Percentiles rank a stretch among this genome's conserved stretches.
Evolutionary conservation across 1,139 yeast species (phyloP).

Genomic region (Pichia sp.): DNA sequence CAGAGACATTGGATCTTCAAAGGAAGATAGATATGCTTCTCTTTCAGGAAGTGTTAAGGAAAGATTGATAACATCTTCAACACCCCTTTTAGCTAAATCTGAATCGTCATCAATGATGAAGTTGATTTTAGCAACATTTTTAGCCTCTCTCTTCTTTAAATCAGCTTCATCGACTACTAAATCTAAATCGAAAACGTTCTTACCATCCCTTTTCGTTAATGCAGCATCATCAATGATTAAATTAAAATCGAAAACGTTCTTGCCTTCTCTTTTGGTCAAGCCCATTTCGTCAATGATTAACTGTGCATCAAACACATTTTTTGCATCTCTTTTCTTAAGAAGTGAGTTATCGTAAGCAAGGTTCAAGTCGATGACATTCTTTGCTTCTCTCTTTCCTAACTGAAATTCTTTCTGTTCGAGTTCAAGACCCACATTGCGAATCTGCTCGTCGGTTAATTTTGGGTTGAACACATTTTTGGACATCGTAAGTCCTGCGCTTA

Average conservation of each 20-base stretch:
- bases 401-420: constrained; percentile 13
- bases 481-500: constrained; percentile 8
- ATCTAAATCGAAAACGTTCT: constrained; percentile 19
- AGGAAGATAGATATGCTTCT: background rate
- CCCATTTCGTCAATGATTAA: constrained; percentile 4
- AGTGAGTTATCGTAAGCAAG: constrained; percentile 4
- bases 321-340: constrained; percentile 21
- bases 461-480: constrained; percentile 22
- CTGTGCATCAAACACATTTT: constrained; percentile 18
- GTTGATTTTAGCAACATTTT: constrained; percentile 14
- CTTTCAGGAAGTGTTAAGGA: constrained; percentile 2
- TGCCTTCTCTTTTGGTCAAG: constrained; percentile 21
- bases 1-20: constrained; percentile 7
- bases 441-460: constrained; percentile 10
- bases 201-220: constrained; percentile 23
- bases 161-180: constrained; percentile 15
- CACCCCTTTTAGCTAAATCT: constrained; percentile 14
- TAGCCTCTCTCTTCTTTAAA: constrained; percentile 21
- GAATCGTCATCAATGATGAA: constrained; percentile 15
- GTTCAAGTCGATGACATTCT: constrained; percentile 17
- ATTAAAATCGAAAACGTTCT: constrained; percentile 18
- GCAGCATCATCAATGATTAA: constrained; percentile 16
- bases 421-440: constrained; percentile 10
- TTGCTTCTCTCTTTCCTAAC: constrained; percentile 20
- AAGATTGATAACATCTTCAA: constrained; percentile 11